Evolutionary conservation across 2,329 filamentous ascomycete genomes (phyloP).

Genomic region (Neurospora crassa): DNA sequence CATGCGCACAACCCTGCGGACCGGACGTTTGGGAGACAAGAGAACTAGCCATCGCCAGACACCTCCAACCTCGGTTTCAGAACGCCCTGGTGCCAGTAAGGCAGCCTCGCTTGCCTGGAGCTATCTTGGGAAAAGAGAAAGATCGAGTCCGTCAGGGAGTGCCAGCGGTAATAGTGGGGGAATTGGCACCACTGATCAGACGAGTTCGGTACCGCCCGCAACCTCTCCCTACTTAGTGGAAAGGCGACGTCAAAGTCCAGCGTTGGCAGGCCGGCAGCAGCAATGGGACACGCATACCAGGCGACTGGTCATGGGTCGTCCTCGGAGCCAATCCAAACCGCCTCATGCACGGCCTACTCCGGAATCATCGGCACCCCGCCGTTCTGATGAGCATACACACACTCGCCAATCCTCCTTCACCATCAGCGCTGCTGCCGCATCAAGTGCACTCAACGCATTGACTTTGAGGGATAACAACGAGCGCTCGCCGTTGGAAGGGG

Average conservation of each 20-base stretch:
- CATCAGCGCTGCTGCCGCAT: slow-evolving; percentile 38
- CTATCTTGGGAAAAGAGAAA: slow-evolving; percentile 31
- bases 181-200: slow-evolving; percentile 12
- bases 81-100: slow-evolving; percentile 48
- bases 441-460: slow-evolving; percentile 39
- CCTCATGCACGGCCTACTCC: slow-evolving; percentile 21
- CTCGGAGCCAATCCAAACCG: slow-evolving; percentile 20
- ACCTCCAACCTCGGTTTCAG: slow-evolving; percentile 30
- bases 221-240: slow-evolving; percentile 15
- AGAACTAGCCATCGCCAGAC: slow-evolving; percentile 25
- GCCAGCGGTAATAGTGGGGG: background rate
- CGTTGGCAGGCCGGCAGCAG: slow-evolving; percentile 21
- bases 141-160: slow-evolving; percentile 2
- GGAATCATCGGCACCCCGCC: slow-evolving; percentile 23
- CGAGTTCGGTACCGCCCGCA: slow-evolving; percentile 4
- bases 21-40: slow-evolving; percentile 35
- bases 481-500: slow-evolving; percentile 5
- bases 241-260: slow-evolving; percentile 20
- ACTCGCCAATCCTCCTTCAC: slow-evolving; percentile 37
- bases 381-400: slow-evolving; percentile 31
- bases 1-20: slow-evolving; percentile 52
- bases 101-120: slow-evolving; percentile 57
- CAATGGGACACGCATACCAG: slow-evolving; percentile 48
- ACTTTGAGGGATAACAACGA: slow-evolving; percentile 13
- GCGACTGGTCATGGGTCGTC: slow-evolving; percentile 35